phyloP scores from a whole-genome alignment of 73 alveolate species.

The Blepharisma japonicum region DNA sequence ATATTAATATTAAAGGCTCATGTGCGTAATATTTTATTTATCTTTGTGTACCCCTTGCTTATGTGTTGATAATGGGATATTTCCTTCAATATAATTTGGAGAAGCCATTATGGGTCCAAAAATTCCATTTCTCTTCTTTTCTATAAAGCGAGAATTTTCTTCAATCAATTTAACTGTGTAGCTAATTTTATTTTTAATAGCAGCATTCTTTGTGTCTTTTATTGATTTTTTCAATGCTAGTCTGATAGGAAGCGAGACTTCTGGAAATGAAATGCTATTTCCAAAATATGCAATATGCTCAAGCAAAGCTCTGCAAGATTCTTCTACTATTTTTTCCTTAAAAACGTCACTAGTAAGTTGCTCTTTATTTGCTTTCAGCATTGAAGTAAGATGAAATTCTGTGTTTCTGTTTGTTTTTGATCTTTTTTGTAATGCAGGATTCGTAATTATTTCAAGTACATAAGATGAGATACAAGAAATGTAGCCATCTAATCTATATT shows the following conservation, averaged over 20 bases:
- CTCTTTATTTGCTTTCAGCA: constrained; percentile 1
- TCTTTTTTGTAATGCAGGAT: background rate
- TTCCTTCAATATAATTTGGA: too few relatives aligned
- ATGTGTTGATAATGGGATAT: too few relatives aligned
- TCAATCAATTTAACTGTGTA: background rate
- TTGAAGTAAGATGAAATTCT: background rate
- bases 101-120: too few relatives aligned
- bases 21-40: too few relatives aligned
- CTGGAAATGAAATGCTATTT: background rate
- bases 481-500: background rate
- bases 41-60: too few relatives aligned
- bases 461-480: background rate
- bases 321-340: constrained; percentile 9
- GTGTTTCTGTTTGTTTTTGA: background rate
- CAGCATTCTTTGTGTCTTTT: background rate
- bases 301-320: background rate
- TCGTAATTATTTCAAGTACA: background rate
- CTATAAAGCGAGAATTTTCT: background rate
- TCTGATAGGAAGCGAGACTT: background rate
- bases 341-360: background rate
- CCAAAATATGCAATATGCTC: constrained; percentile 8
- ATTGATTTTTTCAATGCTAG: background rate
- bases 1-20: too few relatives aligned
- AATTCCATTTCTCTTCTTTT: constrained; percentile 7
- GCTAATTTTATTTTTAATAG: background rate